Conservation (phyloP, 805 yeast species). For the Candida suzukii region DNA sequence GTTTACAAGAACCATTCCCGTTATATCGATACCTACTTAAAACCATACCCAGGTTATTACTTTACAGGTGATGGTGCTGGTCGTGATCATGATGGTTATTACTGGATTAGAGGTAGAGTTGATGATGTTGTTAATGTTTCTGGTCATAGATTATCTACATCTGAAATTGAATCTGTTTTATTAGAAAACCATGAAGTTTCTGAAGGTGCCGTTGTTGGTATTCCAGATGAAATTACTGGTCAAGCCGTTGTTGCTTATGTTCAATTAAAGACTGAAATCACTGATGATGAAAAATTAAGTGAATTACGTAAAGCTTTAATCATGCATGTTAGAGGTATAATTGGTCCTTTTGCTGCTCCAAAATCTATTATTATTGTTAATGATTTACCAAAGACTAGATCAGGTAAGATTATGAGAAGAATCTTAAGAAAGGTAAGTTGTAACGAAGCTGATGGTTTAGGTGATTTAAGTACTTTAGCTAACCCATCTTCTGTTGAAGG, state of each 20-base stretch:
- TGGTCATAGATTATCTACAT: slow-evolving; percentile 97
- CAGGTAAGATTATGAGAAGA: slow-evolving; percentile 98
- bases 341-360: slow-evolving; percentile 96
- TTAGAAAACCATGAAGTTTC: slow-evolving; percentile 73
- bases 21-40: slow-evolving; percentile 84
- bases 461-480: slow-evolving; percentile 84
- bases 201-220: slow-evolving; percentile 96
- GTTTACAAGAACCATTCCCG: slow-evolving; percentile 85
- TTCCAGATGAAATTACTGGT: slow-evolving; percentile 91
- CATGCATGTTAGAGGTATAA: slow-evolving; percentile 83
- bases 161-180: slow-evolving; percentile 93
- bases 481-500: slow-evolving; percentile 80
- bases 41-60: slow-evolving; percentile 88
- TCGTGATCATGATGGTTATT: slow-evolving; percentile 91
- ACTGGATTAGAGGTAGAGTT: slow-evolving; percentile 97
- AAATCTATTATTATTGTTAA: slow-evolving; percentile 72
- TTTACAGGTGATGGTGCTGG: slow-evolving; percentile 99
- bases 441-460: slow-evolving; percentile 88
- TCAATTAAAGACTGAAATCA: slow-evolving; percentile 51
- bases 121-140: slow-evolving; percentile 98
- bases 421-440: slow-evolving; percentile 87
- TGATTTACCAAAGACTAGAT: slow-evolving; percentile 96
- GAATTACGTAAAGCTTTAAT: slow-evolving; percentile 67
- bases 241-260: slow-evolving; percentile 97
- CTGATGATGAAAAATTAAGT: slow-evolving; percentile 40